Evolutionary conservation across 306 rosid species (phyloP), one percentile per base, ranked within the genome.

Genomic region (Purshia tridentata): DNA sequence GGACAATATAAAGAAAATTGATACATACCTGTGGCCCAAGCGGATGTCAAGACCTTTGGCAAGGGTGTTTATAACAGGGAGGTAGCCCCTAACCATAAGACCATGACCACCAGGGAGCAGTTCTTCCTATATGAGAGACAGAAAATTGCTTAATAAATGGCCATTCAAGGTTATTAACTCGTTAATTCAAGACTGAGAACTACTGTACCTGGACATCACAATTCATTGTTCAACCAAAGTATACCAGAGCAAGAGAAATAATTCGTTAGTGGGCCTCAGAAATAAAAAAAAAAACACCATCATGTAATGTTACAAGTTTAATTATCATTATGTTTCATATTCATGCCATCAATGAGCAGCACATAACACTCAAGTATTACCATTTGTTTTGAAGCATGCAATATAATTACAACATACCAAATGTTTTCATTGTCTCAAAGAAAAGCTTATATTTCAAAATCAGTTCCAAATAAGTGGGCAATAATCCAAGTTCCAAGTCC

Each of bases 51-150:
- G 87, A 79, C 99, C 99, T 83, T 91, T 95, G 52, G 97, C 99
- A 22, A 95, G 93, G 56, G 97, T 91, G 84, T 90, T 88, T 76
- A 95, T 86, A 64, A 95, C 97, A 59, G 99, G 99, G 72, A 84
- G 83, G 78, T 95, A 95, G 16, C 98, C 99, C 76, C 98, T 88
- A 56, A 91, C 91, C 99, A 95, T 95, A 41, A 95, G 96, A 67
- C 99, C 99, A 75, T 95, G 99, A 72, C 99, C 99, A 73, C 99
- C 99, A 76, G 99, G 99, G 67, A 91, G 95, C 73, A 95, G 81
- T 58, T 78, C 99, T 81, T 95, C 99, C 99, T 95, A 40, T 47
- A 78, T 15, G 52, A 50, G 59, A 70, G 40, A 72, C 51, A 55
- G 41, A 64, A 45, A 76, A 65, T 9, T 50, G 53, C n/a, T 66